Base-by-base conservation (phyloP, 345 rosid species). In the Hypericum perforatum region DNA sequence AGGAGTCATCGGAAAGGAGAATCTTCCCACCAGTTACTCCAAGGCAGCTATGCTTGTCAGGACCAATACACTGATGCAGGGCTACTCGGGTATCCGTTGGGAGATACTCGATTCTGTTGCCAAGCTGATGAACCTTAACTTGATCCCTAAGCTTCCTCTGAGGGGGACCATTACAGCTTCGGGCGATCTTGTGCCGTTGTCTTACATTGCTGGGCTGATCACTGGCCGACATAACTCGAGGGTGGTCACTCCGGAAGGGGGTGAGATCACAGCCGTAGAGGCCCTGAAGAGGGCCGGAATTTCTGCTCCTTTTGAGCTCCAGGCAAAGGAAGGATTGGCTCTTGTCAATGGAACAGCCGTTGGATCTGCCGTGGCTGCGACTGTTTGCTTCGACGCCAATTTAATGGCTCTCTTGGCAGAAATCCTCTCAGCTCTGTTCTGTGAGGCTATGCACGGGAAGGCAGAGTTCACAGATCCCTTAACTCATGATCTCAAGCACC, bases 321-420 rank as follows among this genome's bases (percentile, higher is more conserved):
- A 78, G 32, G 75, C 82, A 0, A 78, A 78, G 54, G 82, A 78
- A 72, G 82, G 79, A 15, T 51, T 78, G 29, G 79, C 82, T 41
- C 70, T 74, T 0, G 82, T 74, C 8, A 78, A 69, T 42, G 82
- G 79, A 54, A 78, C 77, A 0, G 77, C 82, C 0, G 79, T 78
- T 44, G 82, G 79, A 32, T 78, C 82, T 5, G 82, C 77, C 16
- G 75, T 74, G 9, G 82, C 82, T 11, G 75, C 79, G 0, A 74
- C 71, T 9, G 79, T 78, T 50, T 71, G 77, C 53, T 78, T 66
- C 8, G 82, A 78, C 47, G 77, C 79, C n/a, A 78, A 78, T 39
- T n/a, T 74, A 12, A 54, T 77, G 45, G 68, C 74, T 29, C 67
- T 74, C 41, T 45, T 70, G 3, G 65, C 82, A 0, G 76, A 58